phyloP scores from a whole-genome alignment of 1,139 yeast genomes.

The Hyphopichia buzzinii region DNA sequence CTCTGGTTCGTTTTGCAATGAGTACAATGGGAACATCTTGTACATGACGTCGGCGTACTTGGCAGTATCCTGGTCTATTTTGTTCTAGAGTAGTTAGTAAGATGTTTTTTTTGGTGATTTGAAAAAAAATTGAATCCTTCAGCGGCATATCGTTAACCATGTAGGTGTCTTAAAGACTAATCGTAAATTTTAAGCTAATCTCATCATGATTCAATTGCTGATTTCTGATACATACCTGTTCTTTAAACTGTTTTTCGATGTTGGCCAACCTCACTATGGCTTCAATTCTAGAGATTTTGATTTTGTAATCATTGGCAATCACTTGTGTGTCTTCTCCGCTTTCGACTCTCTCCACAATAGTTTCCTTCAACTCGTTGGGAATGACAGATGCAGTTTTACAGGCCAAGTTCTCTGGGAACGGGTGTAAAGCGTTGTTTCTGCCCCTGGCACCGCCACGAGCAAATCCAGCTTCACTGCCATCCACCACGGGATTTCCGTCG shows the following conservation, averaged over 20 bases:
- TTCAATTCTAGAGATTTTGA: constrained; percentile 82
- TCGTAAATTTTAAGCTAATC: constrained; percentile 46
- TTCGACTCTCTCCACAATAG: constrained; percentile 57
- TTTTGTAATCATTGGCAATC: constrained; percentile 75
- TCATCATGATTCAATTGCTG: constrained; percentile 41
- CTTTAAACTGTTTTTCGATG: constrained; percentile 61
- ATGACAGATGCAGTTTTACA: constrained; percentile 68
- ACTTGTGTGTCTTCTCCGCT: constrained; percentile 63
- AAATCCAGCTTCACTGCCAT: constrained; percentile 3
- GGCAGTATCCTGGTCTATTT: constrained; percentile 49
- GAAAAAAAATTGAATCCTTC: constrained; percentile 8
- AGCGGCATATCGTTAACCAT: constrained; percentile 52
- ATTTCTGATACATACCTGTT: constrained; percentile 60
- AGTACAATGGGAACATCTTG: constrained; percentile 77
- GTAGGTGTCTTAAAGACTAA: constrained; percentile 76
- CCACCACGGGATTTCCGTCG: constrained; percentile 42
- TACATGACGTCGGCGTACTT: constrained; percentile 62
- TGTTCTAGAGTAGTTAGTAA: constrained; percentile 42
- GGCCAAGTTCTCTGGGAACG: constrained; percentile 74
- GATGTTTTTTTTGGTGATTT: constrained; percentile 1
- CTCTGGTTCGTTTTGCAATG: constrained; percentile 49
- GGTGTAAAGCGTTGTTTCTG: constrained; percentile 49
- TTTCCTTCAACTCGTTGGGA: constrained; percentile 54
- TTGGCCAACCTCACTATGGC: constrained; percentile 70
- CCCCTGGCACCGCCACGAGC: constrained; percentile 14